A percentile compares a stretch with the other conserved stretches of the same genome.
These are phyloP conservation scores for Begonia loranthoides DNA, from an alignment of 306 rosid species.

Conservation along the genomic window DNA sequence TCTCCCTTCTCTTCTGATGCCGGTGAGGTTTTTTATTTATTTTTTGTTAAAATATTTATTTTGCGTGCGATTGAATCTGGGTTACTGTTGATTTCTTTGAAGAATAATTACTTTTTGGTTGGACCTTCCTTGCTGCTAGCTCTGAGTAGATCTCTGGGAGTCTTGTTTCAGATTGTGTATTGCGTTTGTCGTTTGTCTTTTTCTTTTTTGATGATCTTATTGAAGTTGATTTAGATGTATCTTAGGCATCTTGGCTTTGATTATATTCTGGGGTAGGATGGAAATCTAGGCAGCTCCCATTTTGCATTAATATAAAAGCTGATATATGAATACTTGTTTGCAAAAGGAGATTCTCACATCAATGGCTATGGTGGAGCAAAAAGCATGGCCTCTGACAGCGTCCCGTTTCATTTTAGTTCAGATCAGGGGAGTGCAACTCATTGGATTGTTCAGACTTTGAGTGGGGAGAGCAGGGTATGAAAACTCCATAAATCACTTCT, in stretches of 20 bases:
- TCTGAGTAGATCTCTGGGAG: background rate
- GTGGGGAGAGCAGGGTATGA: constrained; percentile 61
- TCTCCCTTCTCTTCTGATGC: constrained; percentile 13
- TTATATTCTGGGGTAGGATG: too few relatives aligned
- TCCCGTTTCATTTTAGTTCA: constrained; percentile 37
- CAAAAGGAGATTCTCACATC: constrained; percentile 14
- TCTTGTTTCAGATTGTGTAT: background rate
- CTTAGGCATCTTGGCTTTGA: background rate
- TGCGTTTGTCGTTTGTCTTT: background rate
- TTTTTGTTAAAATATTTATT: constrained; percentile 62
- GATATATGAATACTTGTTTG: background rate
- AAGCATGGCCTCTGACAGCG: constrained; percentile 24
- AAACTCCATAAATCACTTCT: constrained; percentile 78
- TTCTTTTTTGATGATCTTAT: background rate
- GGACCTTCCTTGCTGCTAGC: background rate
- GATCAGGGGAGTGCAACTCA: constrained; percentile 84
- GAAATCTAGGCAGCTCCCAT: too few relatives aligned
- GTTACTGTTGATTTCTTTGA: constrained; percentile 4
- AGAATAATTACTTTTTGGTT: constrained; percentile 15
- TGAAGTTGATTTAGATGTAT: too few relatives aligned
- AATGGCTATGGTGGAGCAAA: constrained; percentile 21
- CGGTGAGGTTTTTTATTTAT: constrained; percentile 45
- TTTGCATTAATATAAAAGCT: background rate
- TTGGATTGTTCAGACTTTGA: constrained; percentile 66
- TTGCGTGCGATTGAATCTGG: constrained; percentile 42